A percentile compares a stretch with the other conserved stretches of the same genome.
Conservation (phyloP, 768 basidiomycete genomes). For the Termitomyces sp. region DNA sequence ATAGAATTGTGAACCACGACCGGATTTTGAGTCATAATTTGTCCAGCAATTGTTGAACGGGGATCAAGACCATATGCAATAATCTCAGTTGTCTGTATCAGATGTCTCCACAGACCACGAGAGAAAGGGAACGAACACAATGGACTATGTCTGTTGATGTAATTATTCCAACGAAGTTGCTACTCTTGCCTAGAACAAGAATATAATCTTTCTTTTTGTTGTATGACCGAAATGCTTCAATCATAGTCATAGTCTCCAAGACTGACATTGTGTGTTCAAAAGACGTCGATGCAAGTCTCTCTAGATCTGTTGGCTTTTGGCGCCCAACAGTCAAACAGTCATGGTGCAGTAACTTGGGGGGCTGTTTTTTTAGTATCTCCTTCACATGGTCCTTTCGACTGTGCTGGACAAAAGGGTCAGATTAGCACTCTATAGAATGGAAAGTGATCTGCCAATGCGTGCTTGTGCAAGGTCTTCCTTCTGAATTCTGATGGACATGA, state of each 20-base stretch:
- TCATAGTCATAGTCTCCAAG: neutral
- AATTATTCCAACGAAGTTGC: neutral
- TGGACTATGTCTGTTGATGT: constrained; percentile 7
- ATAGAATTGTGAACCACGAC: neutral
- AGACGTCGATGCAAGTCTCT: neutral
- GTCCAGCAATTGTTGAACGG: neutral
- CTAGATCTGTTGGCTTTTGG: neutral
- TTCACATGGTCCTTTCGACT: neutral
- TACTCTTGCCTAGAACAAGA: neutral
- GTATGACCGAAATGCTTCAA: neutral
- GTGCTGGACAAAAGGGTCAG: neutral
- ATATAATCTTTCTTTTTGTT: neutral
- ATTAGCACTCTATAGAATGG: neutral
- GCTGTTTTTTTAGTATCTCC: neutral
- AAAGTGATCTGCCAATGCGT: neutral
- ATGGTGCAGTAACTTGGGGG: neutral
- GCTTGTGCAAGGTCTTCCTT: neutral
- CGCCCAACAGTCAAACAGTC: neutral
- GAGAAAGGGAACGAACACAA: neutral
- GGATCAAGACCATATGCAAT: constrained; percentile 7
- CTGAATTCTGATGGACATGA: neutral
- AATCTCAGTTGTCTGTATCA: neutral
- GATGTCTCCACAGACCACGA: neutral
- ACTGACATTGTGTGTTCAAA: neutral
- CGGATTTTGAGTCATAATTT: constrained; percentile 7